Evolutionary conservation across 2,329 filamentous ascomycete species (phyloP), one percentile per base, ranked within the genome.

Genomic region (Emmonsiellopsis sp.): DNA sequence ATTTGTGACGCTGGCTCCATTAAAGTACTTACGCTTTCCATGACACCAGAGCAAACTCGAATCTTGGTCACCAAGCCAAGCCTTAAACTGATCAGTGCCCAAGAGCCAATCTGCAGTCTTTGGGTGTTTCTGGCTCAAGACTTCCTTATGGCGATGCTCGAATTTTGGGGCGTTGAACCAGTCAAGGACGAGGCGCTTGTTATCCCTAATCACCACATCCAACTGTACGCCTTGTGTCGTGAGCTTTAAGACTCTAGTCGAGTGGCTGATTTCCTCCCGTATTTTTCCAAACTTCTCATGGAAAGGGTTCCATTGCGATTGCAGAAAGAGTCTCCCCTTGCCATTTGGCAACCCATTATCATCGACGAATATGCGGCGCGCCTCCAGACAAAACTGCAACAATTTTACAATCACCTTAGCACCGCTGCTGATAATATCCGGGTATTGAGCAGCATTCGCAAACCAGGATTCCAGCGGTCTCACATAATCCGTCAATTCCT

Each of bases 111-210:
- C 40, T 5, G 11, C 40, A 7, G 50, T 52, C 26, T 34, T 20
- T 2, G 50, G 50, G 40, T 52, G 50, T 37, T 35, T 52, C 32
- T 43, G 44, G 30, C 16, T 16, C 32, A 42, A 52, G 16, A 52
- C 13, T 11, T 52, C 50, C 9, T 11, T 3, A 40, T 52, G 50
- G 2, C 50, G 50, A 20, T 52, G 35, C 4, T 52, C 50, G 40
- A 43, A 52, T n/a, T 52, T 40, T 16, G 50, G 15, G n/a, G 3
- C 41, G n/a, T 38, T 13, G 31, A 52, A 40, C 50, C 50, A 52
- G 6, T 1, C 11, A 11, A 52, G 40, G 20, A 52, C 16, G 7
- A n/a, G 10, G 2, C 13, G 8, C 34, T 10, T 52, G 7, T 52
- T 20, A 10, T 52, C 50, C 3, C 5, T n/a, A 7, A 20, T 45